Evolutionary conservation across 169 alveolate species (phyloP).

Genomic region (Eimeria acervulina): DNA sequence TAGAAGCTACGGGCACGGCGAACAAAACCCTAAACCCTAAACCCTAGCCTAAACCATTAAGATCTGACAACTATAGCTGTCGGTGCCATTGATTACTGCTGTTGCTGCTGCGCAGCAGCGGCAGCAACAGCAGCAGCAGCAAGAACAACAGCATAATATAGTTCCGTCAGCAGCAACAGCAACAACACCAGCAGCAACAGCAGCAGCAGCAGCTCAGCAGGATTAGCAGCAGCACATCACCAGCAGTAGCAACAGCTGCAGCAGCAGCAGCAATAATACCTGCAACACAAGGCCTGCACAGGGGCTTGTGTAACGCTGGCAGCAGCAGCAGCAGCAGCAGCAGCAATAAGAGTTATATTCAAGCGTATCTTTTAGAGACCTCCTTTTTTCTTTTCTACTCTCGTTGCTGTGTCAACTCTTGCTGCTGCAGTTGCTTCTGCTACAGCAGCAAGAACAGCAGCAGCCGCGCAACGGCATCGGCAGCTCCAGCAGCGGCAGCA

Average conservation of each 20-base stretch:
- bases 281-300: conserved; percentile 15
- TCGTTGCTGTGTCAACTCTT: not conserved
- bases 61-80: too few relatives aligned
- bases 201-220: conserved; percentile 13
- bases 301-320: not conserved
- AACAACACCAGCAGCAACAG: not conserved
- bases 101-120: conserved; percentile 13
- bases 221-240: not conserved
- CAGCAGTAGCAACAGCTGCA: conserved; percentile 26
- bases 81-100: not conserved
- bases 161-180: conserved; percentile 7
- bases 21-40: too few relatives aligned
- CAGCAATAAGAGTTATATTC: not conserved
- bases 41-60: too few relatives aligned
- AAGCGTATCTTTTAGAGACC: not conserved
- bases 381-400: not conserved
- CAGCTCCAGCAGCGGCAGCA: conserved; percentile 54
- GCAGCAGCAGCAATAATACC: conserved; percentile 5
- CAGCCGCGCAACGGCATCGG: conserved; percentile 29
- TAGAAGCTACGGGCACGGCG: too few relatives aligned
- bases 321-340: conserved; percentile 27
- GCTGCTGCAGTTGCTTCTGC: not conserved
- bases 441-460: conserved; percentile 9
- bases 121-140: conserved; percentile 47
- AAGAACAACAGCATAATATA: not conserved